These are phyloP conservation scores for Prunus mira DNA, from an alignment of 306 rosid genomes.

Conservation along the genomic window DNA sequence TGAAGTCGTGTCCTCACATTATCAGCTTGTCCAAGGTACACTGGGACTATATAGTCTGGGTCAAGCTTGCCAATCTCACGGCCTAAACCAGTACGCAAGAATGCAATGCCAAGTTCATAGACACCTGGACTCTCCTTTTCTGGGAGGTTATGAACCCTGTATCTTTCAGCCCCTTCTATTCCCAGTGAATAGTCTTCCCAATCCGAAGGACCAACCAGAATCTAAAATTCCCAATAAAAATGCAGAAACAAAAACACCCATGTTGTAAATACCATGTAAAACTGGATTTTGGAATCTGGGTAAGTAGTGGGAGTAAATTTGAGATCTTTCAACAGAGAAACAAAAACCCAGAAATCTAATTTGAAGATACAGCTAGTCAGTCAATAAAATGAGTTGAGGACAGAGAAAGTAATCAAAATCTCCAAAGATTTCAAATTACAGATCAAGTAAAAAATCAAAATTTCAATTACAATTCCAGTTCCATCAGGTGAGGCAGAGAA, in stretches of 20 bases:
- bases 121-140: conserved; percentile 51
- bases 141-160: conserved; percentile 73
- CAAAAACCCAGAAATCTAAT: too few species aligned
- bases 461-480: background rate
- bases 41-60: conserved; percentile 42
- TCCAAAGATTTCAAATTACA: background rate
- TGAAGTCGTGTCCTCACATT: conserved; percentile 70
- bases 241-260: background rate
- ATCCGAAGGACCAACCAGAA: conserved; percentile 76
- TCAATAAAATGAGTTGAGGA: background rate
- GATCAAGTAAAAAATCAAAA: background rate
- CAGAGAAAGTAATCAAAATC: background rate
- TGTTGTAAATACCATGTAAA: background rate
- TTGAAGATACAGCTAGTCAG: background rate
- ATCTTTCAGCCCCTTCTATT: conserved; percentile 64
- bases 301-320: background rate
- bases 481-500: background rate
- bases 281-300: background rate
- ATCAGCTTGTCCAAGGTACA: conserved; percentile 74
- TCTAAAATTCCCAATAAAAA: conserved; percentile 34
- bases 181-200: conserved; percentile 71
- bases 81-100: conserved; percentile 32
- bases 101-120: conserved; percentile 74
- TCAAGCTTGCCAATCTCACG: conserved; percentile 50
- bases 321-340: background rate